Percentiles rank a stretch among this genome's conserved stretches.
phyloP scores from a whole-genome alignment of 2,329 filamentous ascomycete genomes.

The Xylariaceae sp. region DNA sequence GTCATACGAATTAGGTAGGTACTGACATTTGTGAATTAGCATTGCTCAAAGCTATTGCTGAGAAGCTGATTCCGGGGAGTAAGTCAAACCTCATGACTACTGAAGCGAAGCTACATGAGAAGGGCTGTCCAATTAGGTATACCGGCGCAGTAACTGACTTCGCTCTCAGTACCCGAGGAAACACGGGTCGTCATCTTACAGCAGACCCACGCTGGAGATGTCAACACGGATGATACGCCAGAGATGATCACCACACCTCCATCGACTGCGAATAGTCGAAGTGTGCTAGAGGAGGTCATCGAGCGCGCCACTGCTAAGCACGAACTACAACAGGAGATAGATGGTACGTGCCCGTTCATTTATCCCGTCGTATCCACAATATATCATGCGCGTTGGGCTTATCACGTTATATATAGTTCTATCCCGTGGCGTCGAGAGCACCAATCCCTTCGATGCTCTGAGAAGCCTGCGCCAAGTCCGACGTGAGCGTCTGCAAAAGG shows the following conservation, averaged over 20 bases:
- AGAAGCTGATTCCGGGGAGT: slow-evolving; percentile 70
- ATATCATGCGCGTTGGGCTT: not conserved
- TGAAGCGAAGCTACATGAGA: not conserved
- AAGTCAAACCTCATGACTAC: slow-evolving; percentile 2
- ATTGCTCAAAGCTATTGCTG: slow-evolving; percentile 66
- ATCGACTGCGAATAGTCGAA: slow-evolving; percentile 6
- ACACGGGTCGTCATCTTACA: slow-evolving; percentile 64
- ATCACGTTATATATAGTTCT: slow-evolving; percentile 40
- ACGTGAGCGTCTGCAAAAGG: slow-evolving; percentile 56
- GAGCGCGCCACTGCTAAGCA: slow-evolving; percentile 53
- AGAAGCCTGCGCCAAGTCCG: slow-evolving; percentile 56
- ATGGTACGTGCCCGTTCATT: slow-evolving; percentile 38
- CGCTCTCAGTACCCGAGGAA: slow-evolving; percentile 47
- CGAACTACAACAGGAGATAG: slow-evolving; percentile 55
- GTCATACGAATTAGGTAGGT: not conserved
- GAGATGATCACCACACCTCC: slow-evolving; percentile 10
- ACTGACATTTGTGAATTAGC: slow-evolving; percentile 39
- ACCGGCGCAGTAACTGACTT: not conserved
- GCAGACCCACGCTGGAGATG: slow-evolving; percentile 50
- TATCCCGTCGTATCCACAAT: not conserved
- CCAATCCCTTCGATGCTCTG: slow-evolving; percentile 54
- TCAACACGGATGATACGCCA: slow-evolving; percentile 27
- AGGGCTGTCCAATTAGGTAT: not conserved
- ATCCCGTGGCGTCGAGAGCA: slow-evolving; percentile 53
- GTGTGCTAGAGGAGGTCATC: slow-evolving; percentile 64